Percentiles rank a stretch among this genome's conserved stretches.
Evolutionary conservation across 2,329 filamentous ascomycete genomes (phyloP).

Genomic region (Chaetomiaceae sp.): DNA sequence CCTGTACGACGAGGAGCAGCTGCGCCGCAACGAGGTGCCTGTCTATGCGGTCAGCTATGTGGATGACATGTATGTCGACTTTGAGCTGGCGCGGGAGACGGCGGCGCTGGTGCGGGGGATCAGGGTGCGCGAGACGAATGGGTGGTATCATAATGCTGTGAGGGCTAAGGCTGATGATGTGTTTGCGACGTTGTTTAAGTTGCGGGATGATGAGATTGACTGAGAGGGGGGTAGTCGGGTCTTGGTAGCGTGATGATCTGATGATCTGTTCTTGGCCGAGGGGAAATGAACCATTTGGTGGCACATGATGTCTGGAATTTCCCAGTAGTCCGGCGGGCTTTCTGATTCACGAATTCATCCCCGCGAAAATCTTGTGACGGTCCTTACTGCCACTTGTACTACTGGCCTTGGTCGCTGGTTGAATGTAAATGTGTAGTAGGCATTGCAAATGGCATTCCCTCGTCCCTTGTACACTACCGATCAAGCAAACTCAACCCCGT

Average conservation of each 20-base stretch:
- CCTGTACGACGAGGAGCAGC: conserved; percentile 69
- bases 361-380: no score
- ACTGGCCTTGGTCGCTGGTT: no score
- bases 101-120: conserved; percentile 68
- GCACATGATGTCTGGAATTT: no score
- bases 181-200: conserved; percentile 66
- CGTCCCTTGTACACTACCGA: no score
- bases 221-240: conserved; percentile 28
- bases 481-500: no score
- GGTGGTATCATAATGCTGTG: conserved; percentile 81
- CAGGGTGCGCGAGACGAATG: conserved; percentile 80
- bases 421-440: no score
- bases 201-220: conserved; percentile 66
- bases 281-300: no score
- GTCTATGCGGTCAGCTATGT: conserved; percentile 79
- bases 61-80: conserved; percentile 92
- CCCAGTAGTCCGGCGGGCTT: no score
- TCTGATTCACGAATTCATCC: no score
- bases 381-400: no score
- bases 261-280: not conserved
- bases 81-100: conserved; percentile 66
- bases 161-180: conserved; percentile 70
- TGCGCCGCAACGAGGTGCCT: conserved; percentile 74
- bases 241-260: not conserved
- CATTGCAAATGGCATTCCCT: no score